Percentiles rank a stretch among this genome's conserved stretches.
Evolutionary conservation across 768 basidiomycete genomes (phyloP).

Genomic region (Termitomyces sp.): DNA sequence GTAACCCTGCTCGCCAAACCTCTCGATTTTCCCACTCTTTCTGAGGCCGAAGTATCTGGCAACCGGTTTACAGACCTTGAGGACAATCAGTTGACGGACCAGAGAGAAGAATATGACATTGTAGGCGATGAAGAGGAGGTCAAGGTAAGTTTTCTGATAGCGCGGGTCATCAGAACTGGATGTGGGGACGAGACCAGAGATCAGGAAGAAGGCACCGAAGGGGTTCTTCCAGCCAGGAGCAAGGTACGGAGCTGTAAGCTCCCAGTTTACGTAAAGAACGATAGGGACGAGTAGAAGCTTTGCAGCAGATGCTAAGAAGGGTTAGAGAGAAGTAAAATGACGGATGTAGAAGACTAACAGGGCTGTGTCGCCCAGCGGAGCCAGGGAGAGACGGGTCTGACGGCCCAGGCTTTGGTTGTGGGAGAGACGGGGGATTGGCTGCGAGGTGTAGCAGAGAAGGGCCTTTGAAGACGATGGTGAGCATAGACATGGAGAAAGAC

Average conservation of each 20-base stretch:
- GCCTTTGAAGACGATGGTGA: slow-evolving; percentile 14
- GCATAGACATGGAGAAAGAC: slow-evolving; percentile 12
- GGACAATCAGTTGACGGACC: slow-evolving; percentile 67
- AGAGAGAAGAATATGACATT: slow-evolving; percentile 88
- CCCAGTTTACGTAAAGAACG: slow-evolving; percentile 63
- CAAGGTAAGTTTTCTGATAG: slow-evolving; percentile 70
- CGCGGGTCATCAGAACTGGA: slow-evolving; percentile 50
- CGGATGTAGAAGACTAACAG: slow-evolving; percentile 32
- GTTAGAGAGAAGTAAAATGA: background rate
- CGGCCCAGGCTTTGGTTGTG: slow-evolving; percentile 10
- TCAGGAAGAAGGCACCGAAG: slow-evolving; percentile 63
- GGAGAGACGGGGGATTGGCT: slow-evolving; percentile 25
- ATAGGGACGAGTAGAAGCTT: slow-evolving; percentile 60
- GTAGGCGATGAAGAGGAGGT: slow-evolving; percentile 76
- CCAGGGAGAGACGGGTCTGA: slow-evolving; percentile 29
- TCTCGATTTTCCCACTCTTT: slow-evolving; percentile 58
- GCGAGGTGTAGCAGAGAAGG: slow-evolving; percentile 23
- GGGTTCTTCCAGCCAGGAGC: slow-evolving; percentile 58
- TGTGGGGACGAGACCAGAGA: slow-evolving; percentile 57
- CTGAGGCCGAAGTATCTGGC: slow-evolving; percentile 69
- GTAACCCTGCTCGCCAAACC: slow-evolving; percentile 93
- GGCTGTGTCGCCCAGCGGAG: slow-evolving; percentile 75
- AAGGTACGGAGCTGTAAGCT: slow-evolving; percentile 40
- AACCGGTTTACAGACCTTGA: slow-evolving; percentile 60
- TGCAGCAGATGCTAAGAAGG: slow-evolving; percentile 49